Evolutionary conservation across 108 stramenopile genomes (phyloP), one percentile per base, ranked within the genome.

Genomic region (Asterionellopsis glacialis): DNA sequence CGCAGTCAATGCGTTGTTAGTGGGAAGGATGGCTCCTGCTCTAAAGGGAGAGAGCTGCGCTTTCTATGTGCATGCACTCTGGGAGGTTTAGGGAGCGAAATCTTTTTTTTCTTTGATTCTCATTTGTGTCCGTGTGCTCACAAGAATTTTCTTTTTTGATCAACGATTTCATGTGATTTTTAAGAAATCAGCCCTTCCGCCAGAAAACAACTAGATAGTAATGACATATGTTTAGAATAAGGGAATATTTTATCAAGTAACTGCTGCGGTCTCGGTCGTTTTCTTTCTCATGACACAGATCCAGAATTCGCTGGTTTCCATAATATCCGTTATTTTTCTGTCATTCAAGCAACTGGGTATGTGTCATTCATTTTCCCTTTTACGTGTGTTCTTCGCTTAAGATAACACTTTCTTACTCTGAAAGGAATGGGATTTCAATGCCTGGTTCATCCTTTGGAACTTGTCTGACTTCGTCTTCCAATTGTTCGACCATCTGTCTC

Each of bases 401-500:
- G 54, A 9, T 55, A 55, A 10, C 48, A 12, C 21, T 49, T 22
- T 11, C 23, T 48, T 48, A 48, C 2, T 9, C 16, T 48, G 47
- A 48, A 5, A 19, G 16, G 16, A 48, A 21, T 21, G 16, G 16
- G 9, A 48, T 48, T 48, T 16, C 21, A 19, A 19, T 48, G 47
- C 45, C 7, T 60, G 64, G 21, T 83, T 84, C 14, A 84, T 33
- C 33, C 7, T 33, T 33, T 7, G 33, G 33, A 33, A 33, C 33
- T 33, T 33, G 33, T 7, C 33, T 33, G 33, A 33, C 82, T 15
- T 67, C 58, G 55, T 85, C 83, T 22, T 90, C 81, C 42, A 91
- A 55, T 64, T 91, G 78, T 44, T 86, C 83, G 1, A 91, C 82
- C 76, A 88, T 91, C 56, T 80, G 77, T 61, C 81, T 68, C 90